Base-by-base conservation (phyloP, 1,284 basidiomycete genomes). In the Apiotrichum akiyoshidainum region DNA sequence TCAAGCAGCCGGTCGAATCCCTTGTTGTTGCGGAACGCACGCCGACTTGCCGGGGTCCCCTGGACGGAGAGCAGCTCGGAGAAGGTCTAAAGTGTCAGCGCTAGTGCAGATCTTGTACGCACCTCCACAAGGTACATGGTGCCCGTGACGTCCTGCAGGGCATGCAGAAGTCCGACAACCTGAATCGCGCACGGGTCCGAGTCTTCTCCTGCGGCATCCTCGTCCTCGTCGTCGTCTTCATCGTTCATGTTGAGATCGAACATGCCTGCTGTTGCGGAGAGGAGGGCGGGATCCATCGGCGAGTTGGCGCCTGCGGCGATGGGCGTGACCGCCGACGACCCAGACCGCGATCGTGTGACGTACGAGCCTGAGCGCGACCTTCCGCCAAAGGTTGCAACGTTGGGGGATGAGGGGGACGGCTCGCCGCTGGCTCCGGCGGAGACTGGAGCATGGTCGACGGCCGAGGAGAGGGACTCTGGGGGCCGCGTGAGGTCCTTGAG, bases 401-500 rank as follows among this genome's bases (percentile, higher is more conserved):
- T 11, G 7, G 48, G 48, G 6, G 48, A 50, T 6, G 48, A 9
- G 2, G 48, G 48, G 10, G 34, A 40, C 19, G 48, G 48, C 4
- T 50, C 26, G 26, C 48, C 5, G 16, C 37, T 14, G 35, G 12
- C 19, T 10, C 44, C 10, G 46, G 26, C 45, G 5, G 51, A 22
- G 13, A 19, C 45, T 5, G 46, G 46, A 2, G 51, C 22, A 9
- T 33, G 34, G 26, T 53, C 45, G 10, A 39, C 47, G 2, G 58
- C 54, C 2, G 60, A 56, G 34, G 55, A 42, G 37, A 75, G 65
- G 19, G 68, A 57, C 57, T 72, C 71, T 12, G 73, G 73, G 4
- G 71, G 59, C 37, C 72, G 63, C 1, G 74, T 72, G 52, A 76
- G 68, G 52, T 76, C 74, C 59, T 75, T 76, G 64, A 76, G 52